Conservation (phyloP, 495 filamentous ascomycete genomes). For the Cenococcum geophilum region DNA sequence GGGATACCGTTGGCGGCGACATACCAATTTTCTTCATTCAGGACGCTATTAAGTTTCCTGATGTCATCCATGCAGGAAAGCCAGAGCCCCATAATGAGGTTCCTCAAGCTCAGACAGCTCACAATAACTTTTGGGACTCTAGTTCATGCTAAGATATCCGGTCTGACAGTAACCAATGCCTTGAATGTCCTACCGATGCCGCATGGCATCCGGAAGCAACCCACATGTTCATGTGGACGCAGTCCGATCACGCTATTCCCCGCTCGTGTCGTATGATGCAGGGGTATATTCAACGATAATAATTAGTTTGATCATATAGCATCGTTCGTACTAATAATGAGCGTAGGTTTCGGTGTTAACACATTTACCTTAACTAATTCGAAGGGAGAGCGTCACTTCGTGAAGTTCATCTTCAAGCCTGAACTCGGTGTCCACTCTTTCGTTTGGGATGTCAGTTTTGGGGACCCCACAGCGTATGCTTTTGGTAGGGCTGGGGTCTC, state of each 20-base stretch:
- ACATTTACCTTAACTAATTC: constrained; percentile 70
- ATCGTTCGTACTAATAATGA: too few species aligned
- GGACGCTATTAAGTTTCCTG: constrained; percentile 64
- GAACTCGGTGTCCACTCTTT: constrained; percentile 76
- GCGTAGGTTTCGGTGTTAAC: constrained; percentile 72
- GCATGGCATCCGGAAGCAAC: constrained; percentile 66
- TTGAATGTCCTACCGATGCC: constrained; percentile 30
- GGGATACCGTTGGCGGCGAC: constrained; percentile 64
- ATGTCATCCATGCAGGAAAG: constrained; percentile 72
- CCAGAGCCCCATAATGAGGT: constrained; percentile 76
- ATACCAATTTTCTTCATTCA: constrained; percentile 69
- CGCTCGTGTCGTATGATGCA: constrained; percentile 85
- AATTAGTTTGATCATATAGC: too few species aligned
- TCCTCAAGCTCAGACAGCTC: constrained; percentile 54
- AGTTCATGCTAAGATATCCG: constrained; percentile 6
- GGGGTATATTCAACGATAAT: too few species aligned
- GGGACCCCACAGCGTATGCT: too few species aligned
- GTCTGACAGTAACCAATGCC: neutral
- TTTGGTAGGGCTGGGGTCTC: too few species aligned
- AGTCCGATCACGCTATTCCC: constrained; percentile 74
- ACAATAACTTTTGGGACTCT: constrained; percentile 61
- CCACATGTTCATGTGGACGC: constrained; percentile 80
- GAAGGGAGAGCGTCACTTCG: constrained; percentile 64
- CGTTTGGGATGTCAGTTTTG: constrained; percentile 66
- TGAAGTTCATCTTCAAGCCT: constrained; percentile 78